phyloP scores from a whole-genome alignment of 2,329 filamentous ascomycete genomes.

The Cladophialophora psammophila region DNA sequence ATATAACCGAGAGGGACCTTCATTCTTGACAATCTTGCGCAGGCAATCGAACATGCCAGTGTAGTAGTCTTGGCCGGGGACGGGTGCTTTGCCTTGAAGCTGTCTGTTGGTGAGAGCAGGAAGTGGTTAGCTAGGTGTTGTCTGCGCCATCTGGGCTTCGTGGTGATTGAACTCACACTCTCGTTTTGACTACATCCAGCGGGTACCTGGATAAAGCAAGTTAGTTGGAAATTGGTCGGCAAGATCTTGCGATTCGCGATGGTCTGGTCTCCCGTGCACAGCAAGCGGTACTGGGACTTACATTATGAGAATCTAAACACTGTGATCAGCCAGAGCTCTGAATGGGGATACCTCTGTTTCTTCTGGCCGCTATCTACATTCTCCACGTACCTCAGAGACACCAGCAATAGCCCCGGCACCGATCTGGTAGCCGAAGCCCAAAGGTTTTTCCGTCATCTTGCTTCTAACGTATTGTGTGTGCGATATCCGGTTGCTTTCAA shows the following conservation, averaged over 20 bases:
- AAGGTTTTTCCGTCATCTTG: conserved; percentile 67
- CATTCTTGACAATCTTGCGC: conserved; percentile 92
- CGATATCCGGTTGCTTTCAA: conserved; percentile 15
- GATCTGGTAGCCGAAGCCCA: conserved; percentile 95
- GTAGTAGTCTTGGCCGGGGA: conserved; percentile 79
- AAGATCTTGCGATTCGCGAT: not conserved
- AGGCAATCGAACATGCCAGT: conserved; percentile 99
- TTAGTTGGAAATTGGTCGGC: not conserved
- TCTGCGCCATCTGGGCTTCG: not conserved
- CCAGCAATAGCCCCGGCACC: conserved; percentile 94
- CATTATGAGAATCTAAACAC: conserved; percentile 83
- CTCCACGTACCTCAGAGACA: conserved; percentile 84
- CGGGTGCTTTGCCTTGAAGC: conserved; percentile 77
- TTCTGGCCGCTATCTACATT: not conserved
- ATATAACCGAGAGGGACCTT: conserved; percentile 92
- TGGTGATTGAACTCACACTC: conserved; percentile 72
- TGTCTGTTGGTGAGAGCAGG: conserved; percentile 64
- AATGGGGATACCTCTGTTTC: not conserved
- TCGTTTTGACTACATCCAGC: conserved; percentile 96
- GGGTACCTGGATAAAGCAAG: conserved; percentile 75
- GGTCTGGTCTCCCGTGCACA: not conserved
- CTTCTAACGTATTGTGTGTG: conserved; percentile 18
- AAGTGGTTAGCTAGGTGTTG: conserved; percentile 8
- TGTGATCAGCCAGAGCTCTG: conserved; percentile 14
- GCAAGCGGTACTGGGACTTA: conserved; percentile 54